Base-by-base conservation (phyloP, 2,329 filamentous ascomycete species). In the Talaromyces sp. region DNA sequence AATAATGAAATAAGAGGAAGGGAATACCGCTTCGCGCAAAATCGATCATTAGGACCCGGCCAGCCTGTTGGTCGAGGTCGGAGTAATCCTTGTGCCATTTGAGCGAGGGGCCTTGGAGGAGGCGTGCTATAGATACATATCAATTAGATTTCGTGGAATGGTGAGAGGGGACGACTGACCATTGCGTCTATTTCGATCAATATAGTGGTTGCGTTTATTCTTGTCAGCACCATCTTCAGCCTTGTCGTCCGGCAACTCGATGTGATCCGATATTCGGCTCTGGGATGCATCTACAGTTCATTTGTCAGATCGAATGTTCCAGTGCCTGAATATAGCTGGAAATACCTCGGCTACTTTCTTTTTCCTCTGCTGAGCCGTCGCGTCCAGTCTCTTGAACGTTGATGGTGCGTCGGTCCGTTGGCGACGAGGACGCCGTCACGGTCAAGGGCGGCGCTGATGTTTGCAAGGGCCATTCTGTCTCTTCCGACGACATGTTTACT, bases 21-120 rank as follows among this genome's bases (percentile, higher is more conserved):
- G 11, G n/a, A 6, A 11, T 62, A 73, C 72, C 72, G 60, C 70
- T 70, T 35, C 70, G 72, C 52, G 82, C 72, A 68, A 82, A 83
- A 69, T 84, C 81, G 46, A 84, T 79, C 61, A 84, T 74, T 64
- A 84, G 70, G 5, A 83, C 80, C 39, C 82, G 77, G 12, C 81
- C 80, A 23, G 58, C 42, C 35, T 66, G 59, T 28, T 66, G 65
- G 40, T 71, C 69, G 31, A 72, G 70, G 5, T 69, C 64, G 25
- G 71, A 67, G 59, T 73, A 73, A 1, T 70, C 65, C 48, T 73
- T 73, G 62, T 76, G 71, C 74, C 74, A 76, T 68, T 72, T 72
- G 25, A 74, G 66, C 7, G 69, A 70, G 18, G 70, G 71, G 50
- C 67, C 67, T 54, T 63, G 61, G 16, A 60, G 42, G 9, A 56